phyloP scores from a whole-genome alignment of 371 early-diverging fungal genomes.

The Choanephora cucurbitarum region DNA sequence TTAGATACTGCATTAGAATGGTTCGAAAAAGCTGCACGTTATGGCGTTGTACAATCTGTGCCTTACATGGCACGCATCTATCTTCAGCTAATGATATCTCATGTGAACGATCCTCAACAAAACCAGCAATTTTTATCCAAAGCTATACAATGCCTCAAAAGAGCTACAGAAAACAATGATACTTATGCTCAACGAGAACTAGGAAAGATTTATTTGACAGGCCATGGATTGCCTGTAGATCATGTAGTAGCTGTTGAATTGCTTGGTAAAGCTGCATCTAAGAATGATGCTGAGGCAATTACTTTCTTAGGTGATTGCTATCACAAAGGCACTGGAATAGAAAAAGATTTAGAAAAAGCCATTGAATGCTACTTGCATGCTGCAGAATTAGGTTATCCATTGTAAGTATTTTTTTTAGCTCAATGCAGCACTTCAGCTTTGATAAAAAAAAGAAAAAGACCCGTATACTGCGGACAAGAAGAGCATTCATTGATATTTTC shows the following conservation, averaged over 20 bases:
- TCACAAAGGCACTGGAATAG: constrained; percentile 51
- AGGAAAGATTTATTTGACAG: constrained; percentile 83
- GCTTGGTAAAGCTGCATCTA: constrained; percentile 76
- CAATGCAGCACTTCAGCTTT: too few species aligned
- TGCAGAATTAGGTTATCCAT: constrained; percentile 36
- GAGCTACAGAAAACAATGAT: constrained; percentile 49
- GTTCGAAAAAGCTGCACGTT: constrained; percentile 48
- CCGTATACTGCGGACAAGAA: too few species aligned
- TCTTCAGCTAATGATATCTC: constrained; percentile 23
- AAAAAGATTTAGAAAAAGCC: constrained; percentile 64
- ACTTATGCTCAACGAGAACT: constrained; percentile 77
- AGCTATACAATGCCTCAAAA: constrained; percentile 47
- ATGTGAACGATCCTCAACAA: constrained; percentile 3
- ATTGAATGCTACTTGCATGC: constrained; percentile 42
- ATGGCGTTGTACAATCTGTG: constrained; percentile 44
- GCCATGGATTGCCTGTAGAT: constrained; percentile 53
- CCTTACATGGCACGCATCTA: constrained; percentile 47
- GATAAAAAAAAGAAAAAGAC: constrained; percentile 1
- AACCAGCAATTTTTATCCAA: constrained; percentile 32
- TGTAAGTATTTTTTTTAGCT: constrained; percentile 30
- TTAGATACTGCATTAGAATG: constrained; percentile 41
- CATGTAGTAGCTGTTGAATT: constrained; percentile 78
- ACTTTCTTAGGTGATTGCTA: constrained; percentile 64
- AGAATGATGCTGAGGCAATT: constrained; percentile 80
- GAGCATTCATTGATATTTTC: too few species aligned